phyloP scores from a whole-genome alignment of 2,329 filamentous ascomycete genomes.

The Aspergillus cejpii region DNA sequence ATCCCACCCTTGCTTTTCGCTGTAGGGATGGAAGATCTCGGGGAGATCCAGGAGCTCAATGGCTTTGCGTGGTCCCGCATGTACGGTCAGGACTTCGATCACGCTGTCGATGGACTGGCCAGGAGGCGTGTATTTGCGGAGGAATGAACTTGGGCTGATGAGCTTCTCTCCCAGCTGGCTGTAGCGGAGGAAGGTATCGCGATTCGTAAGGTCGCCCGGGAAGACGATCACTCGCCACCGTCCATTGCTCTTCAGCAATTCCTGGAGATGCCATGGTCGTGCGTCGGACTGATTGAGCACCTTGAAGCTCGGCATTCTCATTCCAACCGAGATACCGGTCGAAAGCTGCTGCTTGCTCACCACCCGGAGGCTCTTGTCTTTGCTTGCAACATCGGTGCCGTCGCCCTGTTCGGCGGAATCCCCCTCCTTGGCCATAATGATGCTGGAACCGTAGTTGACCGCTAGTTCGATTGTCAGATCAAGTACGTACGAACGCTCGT shows the following conservation, averaged over 20 bases:
- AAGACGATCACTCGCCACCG: constrained; percentile 48
- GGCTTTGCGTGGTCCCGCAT: constrained; percentile 21
- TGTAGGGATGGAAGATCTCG: constrained; percentile 44
- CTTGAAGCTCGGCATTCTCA: constrained; percentile 31
- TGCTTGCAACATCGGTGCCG: constrained; percentile 39
- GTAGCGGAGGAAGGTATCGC: constrained; percentile 42
- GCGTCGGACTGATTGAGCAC: constrained; percentile 35
- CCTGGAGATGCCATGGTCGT: constrained; percentile 35
- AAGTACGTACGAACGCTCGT: not conserved
- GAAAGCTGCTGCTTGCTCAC: constrained; percentile 18
- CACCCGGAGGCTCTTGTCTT: constrained; percentile 12
- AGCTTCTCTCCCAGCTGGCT: constrained; percentile 45
- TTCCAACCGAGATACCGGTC: constrained; percentile 29
- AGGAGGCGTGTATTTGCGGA: constrained; percentile 42
- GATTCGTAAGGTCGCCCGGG: constrained; percentile 49
- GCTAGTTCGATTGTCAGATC: constrained; percentile 24
- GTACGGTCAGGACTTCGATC: constrained; percentile 1
- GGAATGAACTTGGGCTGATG: constrained; percentile 33
- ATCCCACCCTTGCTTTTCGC: constrained; percentile 46
- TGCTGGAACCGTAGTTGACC: constrained; percentile 53
- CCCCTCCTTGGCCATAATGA: constrained; percentile 51
- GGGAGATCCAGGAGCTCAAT: constrained; percentile 36
- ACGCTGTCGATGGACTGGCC: constrained; percentile 35
- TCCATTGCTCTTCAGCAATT: constrained; percentile 34
- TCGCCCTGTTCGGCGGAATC: constrained; percentile 43